Evolutionary conservation across 345 rosid genomes (phyloP).

Genomic region (Gossypium thurberi): DNA sequence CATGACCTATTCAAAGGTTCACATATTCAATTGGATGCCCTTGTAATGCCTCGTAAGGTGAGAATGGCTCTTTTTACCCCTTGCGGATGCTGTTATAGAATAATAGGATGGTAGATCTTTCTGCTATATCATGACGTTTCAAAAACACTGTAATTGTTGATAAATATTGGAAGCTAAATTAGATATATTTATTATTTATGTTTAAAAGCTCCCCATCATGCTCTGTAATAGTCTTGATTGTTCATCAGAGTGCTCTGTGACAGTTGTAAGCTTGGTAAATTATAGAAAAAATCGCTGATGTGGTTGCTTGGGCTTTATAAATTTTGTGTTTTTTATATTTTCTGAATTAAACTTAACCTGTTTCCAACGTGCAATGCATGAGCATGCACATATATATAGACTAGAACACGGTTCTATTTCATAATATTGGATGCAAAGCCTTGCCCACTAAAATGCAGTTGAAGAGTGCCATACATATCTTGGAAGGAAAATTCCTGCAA

Average conservation of each 20-base stretch:
- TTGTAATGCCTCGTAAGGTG: conserved; percentile 90
- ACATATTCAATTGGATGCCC: conserved; percentile 38
- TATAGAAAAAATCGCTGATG: background rate
- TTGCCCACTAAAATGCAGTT: background rate
- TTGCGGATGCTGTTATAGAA: background rate
- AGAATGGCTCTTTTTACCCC: background rate
- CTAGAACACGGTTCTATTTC: background rate
- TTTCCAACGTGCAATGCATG: background rate
- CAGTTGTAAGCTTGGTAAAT: background rate
- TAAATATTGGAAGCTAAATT: background rate
- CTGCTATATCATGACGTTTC: background rate
- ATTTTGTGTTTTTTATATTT: background rate
- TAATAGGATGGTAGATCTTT: background rate
- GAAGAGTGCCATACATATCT: background rate
- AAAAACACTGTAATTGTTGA: background rate
- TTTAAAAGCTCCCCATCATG: background rate
- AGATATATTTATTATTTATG: background rate
- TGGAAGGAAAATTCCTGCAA: background rate
- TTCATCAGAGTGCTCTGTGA: background rate
- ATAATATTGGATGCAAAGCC: background rate
- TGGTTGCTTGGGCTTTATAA: background rate
- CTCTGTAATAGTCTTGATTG: background rate
- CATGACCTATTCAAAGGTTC: conserved; percentile 44
- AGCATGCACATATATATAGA: background rate
- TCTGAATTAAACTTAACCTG: background rate